These are phyloP conservation scores for Spongiforma sp. DNA, from an alignment of 1,284 basidiomycete species.

Conservation along the genomic window DNA sequence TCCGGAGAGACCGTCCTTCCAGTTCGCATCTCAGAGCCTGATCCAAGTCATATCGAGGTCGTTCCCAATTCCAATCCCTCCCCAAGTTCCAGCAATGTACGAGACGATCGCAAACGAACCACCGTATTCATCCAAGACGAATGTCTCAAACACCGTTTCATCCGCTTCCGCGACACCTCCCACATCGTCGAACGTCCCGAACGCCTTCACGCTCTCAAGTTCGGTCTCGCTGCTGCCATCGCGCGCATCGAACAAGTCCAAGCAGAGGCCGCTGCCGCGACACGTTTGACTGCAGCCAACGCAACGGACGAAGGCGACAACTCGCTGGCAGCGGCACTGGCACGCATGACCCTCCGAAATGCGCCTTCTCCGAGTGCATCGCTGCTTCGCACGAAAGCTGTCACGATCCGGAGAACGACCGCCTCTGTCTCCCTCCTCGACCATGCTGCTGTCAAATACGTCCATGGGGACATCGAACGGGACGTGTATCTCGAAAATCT, in stretches of 20 bases:
- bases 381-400: conserved; percentile 23
- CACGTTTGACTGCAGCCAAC: conserved; percentile 20
- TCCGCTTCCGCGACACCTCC: conserved; percentile 74
- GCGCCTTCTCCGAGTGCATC: too few species aligned
- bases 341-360: conserved; percentile 63
- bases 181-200: conserved; percentile 89
- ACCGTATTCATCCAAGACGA: conserved; percentile 62
- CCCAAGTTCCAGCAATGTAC: conserved; percentile 1
- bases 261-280: background rate
- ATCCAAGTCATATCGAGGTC: too few species aligned
- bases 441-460: conserved; percentile 69
- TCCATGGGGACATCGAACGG: conserved; percentile 74
- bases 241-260: conserved; percentile 63
- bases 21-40: too few species aligned
- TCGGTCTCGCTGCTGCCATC: conserved; percentile 80
- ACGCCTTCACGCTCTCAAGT: conserved; percentile 80
- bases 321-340: conserved; percentile 60
- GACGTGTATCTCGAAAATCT: conserved; percentile 73
- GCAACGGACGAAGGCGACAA: conserved; percentile 45
- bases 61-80: too few species aligned
- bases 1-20: too few species aligned
- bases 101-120: conserved; percentile 22
- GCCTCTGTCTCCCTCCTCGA: conserved; percentile 60
- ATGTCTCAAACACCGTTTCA: conserved; percentile 78
- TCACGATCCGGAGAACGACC: conserved; percentile 57